These are phyloP conservation scores for Ramularia collo-cygni DNA, from an alignment of 2,329 filamentous ascomycete genomes.

Conservation along the genomic window DNA sequence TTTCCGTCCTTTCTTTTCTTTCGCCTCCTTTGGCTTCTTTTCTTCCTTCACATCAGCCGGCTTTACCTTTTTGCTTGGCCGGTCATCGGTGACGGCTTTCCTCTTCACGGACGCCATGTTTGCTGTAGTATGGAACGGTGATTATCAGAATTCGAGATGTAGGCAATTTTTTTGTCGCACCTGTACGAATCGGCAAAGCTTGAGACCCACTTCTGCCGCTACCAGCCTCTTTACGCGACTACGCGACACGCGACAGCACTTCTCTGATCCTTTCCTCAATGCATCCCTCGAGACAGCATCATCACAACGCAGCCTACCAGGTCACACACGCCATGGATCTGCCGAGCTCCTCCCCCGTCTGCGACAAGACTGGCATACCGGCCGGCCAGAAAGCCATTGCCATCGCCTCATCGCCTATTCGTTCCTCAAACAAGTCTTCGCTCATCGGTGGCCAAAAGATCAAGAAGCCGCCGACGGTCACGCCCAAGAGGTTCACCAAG, in stretches of 20 bases:
- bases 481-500: conserved; percentile 45
- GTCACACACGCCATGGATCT: neutral
- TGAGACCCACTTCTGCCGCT: too few species aligned
- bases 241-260: neutral
- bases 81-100: conserved; percentile 36
- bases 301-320: conserved; percentile 11
- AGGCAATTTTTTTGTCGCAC: conserved; percentile 27
- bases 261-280: neutral
- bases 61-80: conserved; percentile 30
- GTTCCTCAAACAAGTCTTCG: conserved; percentile 9
- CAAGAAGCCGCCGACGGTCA: conserved; percentile 44
- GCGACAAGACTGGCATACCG: conserved; percentile 1
- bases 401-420: conserved; percentile 24
- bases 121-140: neutral
- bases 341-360: conserved; percentile 1
- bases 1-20: conserved; percentile 20
- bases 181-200: too few species aligned
- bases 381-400: conserved; percentile 21
- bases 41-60: conserved; percentile 20
- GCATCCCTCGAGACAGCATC: conserved; percentile 29
- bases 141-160: too few species aligned
- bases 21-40: conserved; percentile 12
- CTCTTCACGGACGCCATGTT: conserved; percentile 42
- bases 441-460: conserved; percentile 31
- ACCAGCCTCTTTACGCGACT: too few species aligned